Conservation (phyloP, 352 stramenopile genomes). For the Pythium oligandrum region DNA sequence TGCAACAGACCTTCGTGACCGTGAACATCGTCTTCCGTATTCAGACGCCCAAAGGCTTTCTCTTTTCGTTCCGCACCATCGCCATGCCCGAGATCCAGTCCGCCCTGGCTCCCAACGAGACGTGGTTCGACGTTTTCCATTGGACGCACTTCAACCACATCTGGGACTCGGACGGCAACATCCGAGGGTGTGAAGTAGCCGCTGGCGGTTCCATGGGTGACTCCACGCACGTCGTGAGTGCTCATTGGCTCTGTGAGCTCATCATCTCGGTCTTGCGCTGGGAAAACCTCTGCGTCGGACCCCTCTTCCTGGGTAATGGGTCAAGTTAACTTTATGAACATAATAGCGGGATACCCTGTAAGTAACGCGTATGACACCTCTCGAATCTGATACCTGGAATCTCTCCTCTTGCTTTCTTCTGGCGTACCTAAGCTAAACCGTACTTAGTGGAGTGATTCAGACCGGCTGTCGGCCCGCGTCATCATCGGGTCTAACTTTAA, state of each 20-base stretch:
- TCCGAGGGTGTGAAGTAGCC: conserved; percentile 44
- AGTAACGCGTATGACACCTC: no score
- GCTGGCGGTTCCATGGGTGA: conserved; percentile 48
- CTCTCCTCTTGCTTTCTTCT: background rate
- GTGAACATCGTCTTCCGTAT: conserved; percentile 58
- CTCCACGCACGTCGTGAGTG: conserved; percentile 39
- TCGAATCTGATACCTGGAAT: background rate
- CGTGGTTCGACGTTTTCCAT: conserved; percentile 61
- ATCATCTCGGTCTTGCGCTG: conserved; percentile 57
- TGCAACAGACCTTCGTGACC: conserved; percentile 49
- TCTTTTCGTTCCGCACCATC: conserved; percentile 57
- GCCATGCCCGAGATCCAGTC: conserved; percentile 40
- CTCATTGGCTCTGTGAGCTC: conserved; percentile 67
- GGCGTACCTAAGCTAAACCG: no score
- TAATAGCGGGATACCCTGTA: no score
- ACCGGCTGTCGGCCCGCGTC: no score
- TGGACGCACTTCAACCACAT: conserved; percentile 59
- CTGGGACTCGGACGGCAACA: conserved; percentile 27
- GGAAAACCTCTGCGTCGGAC: conserved; percentile 27
- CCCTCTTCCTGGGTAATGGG: conserved; percentile 13
- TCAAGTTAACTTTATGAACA: no score
- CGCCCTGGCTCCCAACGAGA: conserved; percentile 36
- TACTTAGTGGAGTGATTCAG: no score
- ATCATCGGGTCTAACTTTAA: no score
- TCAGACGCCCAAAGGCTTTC: conserved; percentile 48